Base-by-base conservation (phyloP, 2,329 filamentous ascomycete genomes). In the Exutisphaerella laricina region DNA sequence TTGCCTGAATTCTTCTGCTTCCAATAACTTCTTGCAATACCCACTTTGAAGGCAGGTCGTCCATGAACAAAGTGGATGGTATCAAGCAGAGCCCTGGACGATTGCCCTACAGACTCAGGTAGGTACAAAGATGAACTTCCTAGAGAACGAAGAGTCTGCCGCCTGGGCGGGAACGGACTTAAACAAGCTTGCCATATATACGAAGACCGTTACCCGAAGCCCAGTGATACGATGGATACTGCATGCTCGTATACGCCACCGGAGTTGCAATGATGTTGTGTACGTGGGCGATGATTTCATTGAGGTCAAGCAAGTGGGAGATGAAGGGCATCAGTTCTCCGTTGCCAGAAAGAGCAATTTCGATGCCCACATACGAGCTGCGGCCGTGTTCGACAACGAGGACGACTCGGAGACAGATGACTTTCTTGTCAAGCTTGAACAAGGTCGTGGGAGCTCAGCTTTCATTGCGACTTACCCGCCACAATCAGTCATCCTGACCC, bases 231-330 rank as follows among this genome's bases (percentile, higher is more conserved):
- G 83, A 58, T 84, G 78, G 70, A 83, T 96, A 31, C 69, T 95
- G 10, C 85, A 88, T 9, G 86, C 82, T n/a, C 79, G 82, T 46
- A 71, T 97, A 46, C 77, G 89, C 45, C 81, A 81, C 42, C 71
- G 73, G 39, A 66, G 73, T 31, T 72, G 80, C 47, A 88, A 92
- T 54, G 89, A 97, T 67, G 79, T 96, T 50, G 82, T 89, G 26
- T 88, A 95, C 56, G 75, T 98, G 44, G 86, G 88, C 41, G 84
- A 94, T 53, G 77, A 84, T 50, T 86, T 80, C 55, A 76, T 98
- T 14, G 25, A 44, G 13, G 32, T 43, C 10, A 36, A 37, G 20
- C 84, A 94, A 22, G 53, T 62, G 31, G 53, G 48, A n/a, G 23
- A 49, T 3, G 78, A 85, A 58, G 81, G 82, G 1, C 81, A 84